Base-by-base conservation (phyloP, 352 stramenopile species). In the Hyphochytrium catenoides region DNA sequence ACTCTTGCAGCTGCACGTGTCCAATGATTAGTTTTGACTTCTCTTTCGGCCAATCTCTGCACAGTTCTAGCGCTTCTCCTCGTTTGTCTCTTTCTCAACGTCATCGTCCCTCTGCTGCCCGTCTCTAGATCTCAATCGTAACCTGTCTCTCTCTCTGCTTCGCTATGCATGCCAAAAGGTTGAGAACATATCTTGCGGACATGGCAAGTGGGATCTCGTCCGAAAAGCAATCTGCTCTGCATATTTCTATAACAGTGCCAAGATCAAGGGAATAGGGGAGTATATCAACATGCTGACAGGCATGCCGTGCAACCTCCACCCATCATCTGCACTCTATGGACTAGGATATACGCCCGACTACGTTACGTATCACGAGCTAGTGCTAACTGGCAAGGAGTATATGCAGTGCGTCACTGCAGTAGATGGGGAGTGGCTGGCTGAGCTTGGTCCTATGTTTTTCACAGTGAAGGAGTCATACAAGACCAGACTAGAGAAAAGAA, bases 201-300 rank as follows among this genome's bases (percentile, higher is more conserved):
- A 70, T 29, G 76, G 72, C 22, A 66, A 70, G 27, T 98, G 89
- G 89, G 90, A 99, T 59, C 67, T 91, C 2, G 81, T 99, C 26
- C 74, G 92, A 22, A 95, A 96, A 57, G 78, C 87, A 0, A 96
- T 99, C 48, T 98, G 91, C 57, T 95, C 86, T 14, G 88, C 87
- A 8, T 98, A 98, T 56, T 98, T 98, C 46, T 96, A 96, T 77
- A 97, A 99, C 47, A 86, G 74, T 31, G 90, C 87, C 8, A 86
- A 95, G 47, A 95, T 98, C 52, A 98, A 98, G 59, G 88, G 86
- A 14, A 95, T 98, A 39, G 89, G 88, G 18, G 87, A 98, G 54
- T 98, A 98, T 54, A 85, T 97, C n/a, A 98, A 98, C 56, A 95
- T 98, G 78, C 57, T 99, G 14, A 95, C 77, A 22, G 88, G 88